These are phyloP conservation scores for Zizania latifolia DNA, from an alignment of 176 grass and related monocot species.

Conservation along the genomic window DNA sequence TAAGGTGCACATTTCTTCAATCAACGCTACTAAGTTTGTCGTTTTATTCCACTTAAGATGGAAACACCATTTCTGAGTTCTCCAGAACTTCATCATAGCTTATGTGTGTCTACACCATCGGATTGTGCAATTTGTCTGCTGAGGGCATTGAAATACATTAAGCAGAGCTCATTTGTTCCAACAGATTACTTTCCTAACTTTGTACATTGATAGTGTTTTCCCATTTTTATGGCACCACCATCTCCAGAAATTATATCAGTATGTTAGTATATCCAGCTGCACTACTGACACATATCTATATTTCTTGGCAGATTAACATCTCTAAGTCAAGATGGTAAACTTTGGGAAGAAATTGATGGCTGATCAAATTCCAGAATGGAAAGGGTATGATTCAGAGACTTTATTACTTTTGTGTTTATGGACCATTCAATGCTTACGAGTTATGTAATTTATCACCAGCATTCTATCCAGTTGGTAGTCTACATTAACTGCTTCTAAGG, in stretches of 20 bases:
- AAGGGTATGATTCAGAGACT: conserved; percentile 46
- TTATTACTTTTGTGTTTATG: neutral
- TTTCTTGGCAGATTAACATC: conserved; percentile 32
- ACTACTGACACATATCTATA: conserved; percentile 19
- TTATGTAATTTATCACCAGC: neutral
- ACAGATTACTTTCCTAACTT: neutral
- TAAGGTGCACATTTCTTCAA: neutral
- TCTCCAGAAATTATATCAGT: neutral
- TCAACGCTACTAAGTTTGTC: neutral
- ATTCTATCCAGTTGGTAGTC: neutral
- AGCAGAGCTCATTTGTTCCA: neutral
- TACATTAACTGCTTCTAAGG: neutral
- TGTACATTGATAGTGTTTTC: neutral
- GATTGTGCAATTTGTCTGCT: neutral
- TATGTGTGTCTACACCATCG: neutral
- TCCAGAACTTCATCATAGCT: neutral
- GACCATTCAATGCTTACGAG: neutral
- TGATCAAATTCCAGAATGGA: conserved; percentile 73
- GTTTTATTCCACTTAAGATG: neutral
- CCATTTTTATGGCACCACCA: neutral
- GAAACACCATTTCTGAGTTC: neutral
- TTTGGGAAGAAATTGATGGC: conserved; percentile 79
- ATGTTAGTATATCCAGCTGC: neutral
- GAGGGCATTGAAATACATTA: neutral
- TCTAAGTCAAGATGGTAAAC: conserved; percentile 76